Conservation (phyloP, 2,329 filamentous ascomycete species). For the Fusarium pilosicola region DNA sequence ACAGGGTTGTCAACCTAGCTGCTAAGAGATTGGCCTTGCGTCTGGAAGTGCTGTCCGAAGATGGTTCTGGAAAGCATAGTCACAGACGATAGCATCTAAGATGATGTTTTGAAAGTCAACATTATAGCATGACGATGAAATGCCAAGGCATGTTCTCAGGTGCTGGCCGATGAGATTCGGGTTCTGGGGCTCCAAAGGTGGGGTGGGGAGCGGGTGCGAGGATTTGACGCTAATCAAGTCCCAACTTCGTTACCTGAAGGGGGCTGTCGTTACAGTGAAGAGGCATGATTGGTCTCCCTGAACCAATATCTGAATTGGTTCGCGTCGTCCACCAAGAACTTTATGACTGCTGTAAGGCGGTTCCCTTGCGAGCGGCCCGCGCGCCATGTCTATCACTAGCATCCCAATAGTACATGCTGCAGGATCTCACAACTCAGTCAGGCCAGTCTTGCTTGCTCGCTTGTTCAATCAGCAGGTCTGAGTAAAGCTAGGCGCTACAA, state of each 20-base stretch:
- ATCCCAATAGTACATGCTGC: slow-evolving; percentile 30
- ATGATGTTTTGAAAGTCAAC: neutral
- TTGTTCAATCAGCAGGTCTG: slow-evolving; percentile 23
- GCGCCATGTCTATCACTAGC: slow-evolving; percentile 32
- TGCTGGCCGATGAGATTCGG: slow-evolving; percentile 31
- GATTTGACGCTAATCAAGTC: slow-evolving; percentile 27
- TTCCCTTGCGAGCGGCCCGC: slow-evolving; percentile 36
- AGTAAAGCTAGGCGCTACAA: slow-evolving; percentile 31
- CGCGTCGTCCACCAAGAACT: slow-evolving; percentile 21
- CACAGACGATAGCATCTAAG: neutral
- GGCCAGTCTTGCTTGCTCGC: slow-evolving; percentile 16
- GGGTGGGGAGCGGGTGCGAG: slow-evolving; percentile 24
- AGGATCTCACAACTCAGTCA: slow-evolving; percentile 27
- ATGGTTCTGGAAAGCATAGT: neutral
- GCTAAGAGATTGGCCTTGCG: neutral
- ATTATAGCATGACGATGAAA: neutral
- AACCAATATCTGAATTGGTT: slow-evolving; percentile 16
- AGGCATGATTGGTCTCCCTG: slow-evolving; percentile 2
- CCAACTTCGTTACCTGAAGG: slow-evolving; percentile 19
- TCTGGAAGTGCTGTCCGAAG: neutral
- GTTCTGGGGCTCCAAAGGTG: slow-evolving; percentile 11
- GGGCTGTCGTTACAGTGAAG: slow-evolving; percentile 2
- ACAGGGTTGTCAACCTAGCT: slow-evolving; percentile 6
- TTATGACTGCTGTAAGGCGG: slow-evolving; percentile 26
- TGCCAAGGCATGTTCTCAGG: neutral